A percentile compares a stretch with the other conserved stretches of the same genome.
phyloP scores from a whole-genome alignment of 2,329 filamentous ascomycete genomes.

The Amauroascus niger region DNA sequence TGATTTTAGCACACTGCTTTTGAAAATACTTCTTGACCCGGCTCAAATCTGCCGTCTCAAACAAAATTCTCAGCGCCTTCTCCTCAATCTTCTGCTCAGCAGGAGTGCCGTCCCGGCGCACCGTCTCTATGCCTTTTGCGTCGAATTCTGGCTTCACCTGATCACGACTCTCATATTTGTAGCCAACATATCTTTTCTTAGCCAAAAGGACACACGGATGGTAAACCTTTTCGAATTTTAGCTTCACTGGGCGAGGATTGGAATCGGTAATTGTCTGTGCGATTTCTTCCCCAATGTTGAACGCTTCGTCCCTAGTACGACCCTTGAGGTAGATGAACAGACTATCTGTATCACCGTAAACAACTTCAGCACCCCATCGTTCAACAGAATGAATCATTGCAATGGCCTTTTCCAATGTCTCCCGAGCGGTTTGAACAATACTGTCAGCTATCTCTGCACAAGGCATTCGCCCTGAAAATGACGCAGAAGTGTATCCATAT shows the following conservation, averaged over 20 bases:
- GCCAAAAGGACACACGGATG: conserved; percentile 87
- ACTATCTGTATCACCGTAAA: conserved; percentile 96
- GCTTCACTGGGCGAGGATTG: conserved; percentile 84
- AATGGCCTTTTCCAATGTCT: conserved; percentile 89
- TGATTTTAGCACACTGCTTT: conserved; percentile 80
- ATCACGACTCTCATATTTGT: conserved; percentile 75
- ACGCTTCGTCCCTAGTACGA: conserved; percentile 76
- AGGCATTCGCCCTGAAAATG: conserved; percentile 94
- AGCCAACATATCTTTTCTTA: conserved; percentile 96
- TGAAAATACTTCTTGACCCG: conserved; percentile 87
- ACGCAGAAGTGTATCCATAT: conserved; percentile 94
- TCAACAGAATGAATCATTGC: conserved; percentile 81
- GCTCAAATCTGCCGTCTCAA: conserved; percentile 79
- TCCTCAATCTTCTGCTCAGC: conserved; percentile 96
- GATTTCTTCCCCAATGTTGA: conserved; percentile 87
- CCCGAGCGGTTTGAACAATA: conserved; percentile 90
- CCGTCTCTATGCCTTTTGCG: conserved; percentile 96
- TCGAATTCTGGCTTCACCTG: conserved; percentile 83
- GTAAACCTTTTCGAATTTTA: conserved; percentile 98
- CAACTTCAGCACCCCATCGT: conserved; percentile 87
- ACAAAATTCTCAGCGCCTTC: conserved; percentile 76
- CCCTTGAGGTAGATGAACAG: conserved; percentile 85
- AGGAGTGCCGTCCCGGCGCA: conserved; percentile 85
- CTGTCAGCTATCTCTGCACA: conserved; percentile 97
- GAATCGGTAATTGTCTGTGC: conserved; percentile 74